Evolutionary conservation across 2,329 filamentous ascomycete genomes (phyloP).

Genomic region (Alternaria triticina): DNA sequence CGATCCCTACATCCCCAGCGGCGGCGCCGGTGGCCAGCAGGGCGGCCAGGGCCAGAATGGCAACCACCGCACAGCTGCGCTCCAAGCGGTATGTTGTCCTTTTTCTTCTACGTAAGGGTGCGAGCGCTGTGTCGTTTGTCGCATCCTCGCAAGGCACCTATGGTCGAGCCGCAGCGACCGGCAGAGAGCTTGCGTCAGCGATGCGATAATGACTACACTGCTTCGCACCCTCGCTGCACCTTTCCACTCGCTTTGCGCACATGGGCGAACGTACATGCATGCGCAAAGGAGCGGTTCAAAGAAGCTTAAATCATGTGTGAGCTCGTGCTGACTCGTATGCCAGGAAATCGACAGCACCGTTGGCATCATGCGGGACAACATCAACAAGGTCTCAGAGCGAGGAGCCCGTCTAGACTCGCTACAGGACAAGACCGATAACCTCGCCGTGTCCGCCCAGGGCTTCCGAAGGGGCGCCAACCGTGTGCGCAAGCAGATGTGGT

Average conservation of each 20-base stretch:
- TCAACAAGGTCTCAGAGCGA: slow-evolving; percentile 94
- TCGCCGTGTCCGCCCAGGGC: slow-evolving; percentile 89
- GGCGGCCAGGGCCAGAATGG: slow-evolving; percentile 56
- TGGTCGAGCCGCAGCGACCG: slow-evolving; percentile 10
- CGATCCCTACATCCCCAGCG: slow-evolving; percentile 86
- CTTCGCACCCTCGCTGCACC: not conserved
- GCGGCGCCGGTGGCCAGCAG: slow-evolving; percentile 58
- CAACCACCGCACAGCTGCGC: slow-evolving; percentile 72
- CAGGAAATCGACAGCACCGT: slow-evolving; percentile 98
- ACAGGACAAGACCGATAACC: slow-evolving; percentile 92
- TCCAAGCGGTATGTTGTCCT: slow-evolving; percentile 74
- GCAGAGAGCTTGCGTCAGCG: slow-evolving; percentile 18
- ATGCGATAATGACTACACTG: slow-evolving; percentile 7
- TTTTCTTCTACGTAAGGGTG: not conserved
- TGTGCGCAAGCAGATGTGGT: slow-evolving; percentile 96
- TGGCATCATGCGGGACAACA: slow-evolving; percentile 94
- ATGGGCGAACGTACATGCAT: not conserved
- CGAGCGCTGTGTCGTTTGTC: slow-evolving; percentile 3
- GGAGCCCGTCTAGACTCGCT: slow-evolving; percentile 86
- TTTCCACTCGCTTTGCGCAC: not conserved
- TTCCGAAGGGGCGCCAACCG: slow-evolving; percentile 97
- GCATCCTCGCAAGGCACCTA: slow-evolving; percentile 3
- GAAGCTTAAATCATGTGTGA: not conserved
- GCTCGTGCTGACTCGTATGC: slow-evolving; percentile 16
- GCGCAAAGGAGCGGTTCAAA: not conserved